Conservation (phyloP, 2,329 filamentous ascomycete species). For the Pleurostoma richardsiae region DNA sequence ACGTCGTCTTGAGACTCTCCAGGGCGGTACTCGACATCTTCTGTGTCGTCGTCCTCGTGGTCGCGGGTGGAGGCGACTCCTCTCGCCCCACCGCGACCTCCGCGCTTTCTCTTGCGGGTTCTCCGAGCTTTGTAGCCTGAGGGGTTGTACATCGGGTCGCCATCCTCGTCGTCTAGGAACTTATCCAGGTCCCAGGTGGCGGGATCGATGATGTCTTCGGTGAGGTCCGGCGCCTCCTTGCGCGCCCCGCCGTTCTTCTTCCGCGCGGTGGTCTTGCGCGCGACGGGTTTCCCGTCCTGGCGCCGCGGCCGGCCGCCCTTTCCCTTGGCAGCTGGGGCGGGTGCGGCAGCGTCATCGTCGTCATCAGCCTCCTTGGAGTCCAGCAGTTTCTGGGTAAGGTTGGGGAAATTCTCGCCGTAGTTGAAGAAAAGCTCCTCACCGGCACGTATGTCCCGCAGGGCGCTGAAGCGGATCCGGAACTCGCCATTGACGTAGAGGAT, state of each 20-base stretch:
- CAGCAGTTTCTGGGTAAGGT: slow-evolving; percentile 48
- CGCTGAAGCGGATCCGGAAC: slow-evolving; percentile 71
- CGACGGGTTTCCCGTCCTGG: neutral
- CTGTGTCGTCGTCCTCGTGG: slow-evolving; percentile 15
- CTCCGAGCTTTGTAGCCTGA: neutral
- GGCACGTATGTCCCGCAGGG: slow-evolving; percentile 58
- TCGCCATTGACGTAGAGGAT: slow-evolving; percentile 71
- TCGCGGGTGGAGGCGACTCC: neutral
- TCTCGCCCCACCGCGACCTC: neutral
- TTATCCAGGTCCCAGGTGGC: neutral
- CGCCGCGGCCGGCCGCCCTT: slow-evolving; percentile 5
- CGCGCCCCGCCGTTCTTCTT: slow-evolving; percentile 8
- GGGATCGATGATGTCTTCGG: neutral
- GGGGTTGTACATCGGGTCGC: slow-evolving; percentile 1
- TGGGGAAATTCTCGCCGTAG: slow-evolving; percentile 67
- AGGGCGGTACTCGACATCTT: slow-evolving; percentile 10
- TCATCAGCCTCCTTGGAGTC: slow-evolving; percentile 32
- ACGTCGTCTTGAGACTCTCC: neutral
- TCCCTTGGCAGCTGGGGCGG: neutral
- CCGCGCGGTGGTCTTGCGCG: slow-evolving; percentile 5
- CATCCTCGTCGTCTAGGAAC: slow-evolving; percentile 1
- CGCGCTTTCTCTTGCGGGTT: neutral
- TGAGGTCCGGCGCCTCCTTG: slow-evolving; percentile 11
- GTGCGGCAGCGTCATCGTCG: neutral
- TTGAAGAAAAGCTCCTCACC: slow-evolving; percentile 81